Evolutionary conservation across 2,329 filamentous ascomycete genomes (phyloP), one percentile per base, ranked within the genome.

Genomic region (Fusarium mundagurra): DNA sequence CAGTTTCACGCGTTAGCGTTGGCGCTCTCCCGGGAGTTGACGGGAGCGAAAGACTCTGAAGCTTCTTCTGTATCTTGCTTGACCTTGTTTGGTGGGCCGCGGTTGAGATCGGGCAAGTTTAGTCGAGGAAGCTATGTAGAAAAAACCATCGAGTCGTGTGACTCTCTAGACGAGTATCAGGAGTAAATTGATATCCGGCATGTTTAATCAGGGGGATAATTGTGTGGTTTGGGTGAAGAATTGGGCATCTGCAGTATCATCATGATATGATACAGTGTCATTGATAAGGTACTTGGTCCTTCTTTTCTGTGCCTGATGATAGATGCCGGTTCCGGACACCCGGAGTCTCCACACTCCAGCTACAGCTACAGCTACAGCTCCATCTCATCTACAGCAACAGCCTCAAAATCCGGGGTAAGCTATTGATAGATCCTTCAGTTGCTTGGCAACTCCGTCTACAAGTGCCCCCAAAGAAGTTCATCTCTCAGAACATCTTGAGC

Each of bases 291-390:
- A 41, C 1, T 4, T 45, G 29, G 20, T 61, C 58, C 69, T 74
- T 74, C 63, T 68, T 47, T 45, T 70, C 63, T 51, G 51, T 69
- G 22, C 63, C 53, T 68, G 54, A 68, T 67, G 34, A 47, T 53
- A 48, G 44, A 61, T 71, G 51, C 54, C 47, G 45, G 47, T 48
- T 55, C 55, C 62, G 59, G 45, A n/a, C 57, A 59, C 71, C 51
- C 33, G 10, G 14, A 36, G 71, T 68, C 53, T 48, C 71, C 72
- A 74, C 71, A 48, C 63, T 62, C 72, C 63, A 44, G 48, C 73
- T 68, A 14, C 44, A 44, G 41, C 41, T 41, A 16, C n/a, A 39
- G 9, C 18, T 39, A 0, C 36, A 44, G 44, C 22, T 43, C 20
- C 18, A 22, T 5, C 48, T 51, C 33, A 20, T 11, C 17, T 27